Conservation (phyloP, 257 asterid genomes). For the Solanum acaule region DNA sequence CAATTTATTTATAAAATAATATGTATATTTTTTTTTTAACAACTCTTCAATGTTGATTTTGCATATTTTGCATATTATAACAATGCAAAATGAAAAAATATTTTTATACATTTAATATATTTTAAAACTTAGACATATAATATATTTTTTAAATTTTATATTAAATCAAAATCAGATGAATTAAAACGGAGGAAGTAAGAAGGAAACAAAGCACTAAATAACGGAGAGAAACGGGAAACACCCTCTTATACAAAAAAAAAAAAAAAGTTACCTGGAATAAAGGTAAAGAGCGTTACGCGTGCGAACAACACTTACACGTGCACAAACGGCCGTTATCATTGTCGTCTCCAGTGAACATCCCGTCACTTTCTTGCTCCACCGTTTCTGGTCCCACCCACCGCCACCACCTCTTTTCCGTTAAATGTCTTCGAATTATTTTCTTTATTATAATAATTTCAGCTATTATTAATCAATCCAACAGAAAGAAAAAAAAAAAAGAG, state of each 20-base stretch:
- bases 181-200: too few relatives aligned
- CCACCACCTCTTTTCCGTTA: conserved; percentile 2
- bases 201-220: background rate
- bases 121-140: too few relatives aligned
- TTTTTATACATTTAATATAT: too few relatives aligned
- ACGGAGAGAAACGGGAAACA: background rate
- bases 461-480: background rate
- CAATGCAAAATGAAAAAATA: too few relatives aligned
- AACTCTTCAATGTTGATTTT: background rate
- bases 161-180: background rate
- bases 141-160: background rate
- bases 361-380: background rate
- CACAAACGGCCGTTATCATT: conserved; percentile 9
- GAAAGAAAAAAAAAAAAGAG: background rate
- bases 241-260: background rate
- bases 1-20: too few relatives aligned
- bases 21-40: too few relatives aligned
- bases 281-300: background rate
- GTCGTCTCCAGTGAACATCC: background rate
- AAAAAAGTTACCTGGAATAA: background rate
- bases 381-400: conserved; percentile 7
- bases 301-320: conserved; percentile 3
- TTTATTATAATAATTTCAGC: background rate
- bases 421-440: background rate
- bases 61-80: too few relatives aligned